These are phyloP conservation scores for Monosporozyma siamensis DNA, from an alignment of 805 yeast species.

Conservation along the genomic window DNA sequence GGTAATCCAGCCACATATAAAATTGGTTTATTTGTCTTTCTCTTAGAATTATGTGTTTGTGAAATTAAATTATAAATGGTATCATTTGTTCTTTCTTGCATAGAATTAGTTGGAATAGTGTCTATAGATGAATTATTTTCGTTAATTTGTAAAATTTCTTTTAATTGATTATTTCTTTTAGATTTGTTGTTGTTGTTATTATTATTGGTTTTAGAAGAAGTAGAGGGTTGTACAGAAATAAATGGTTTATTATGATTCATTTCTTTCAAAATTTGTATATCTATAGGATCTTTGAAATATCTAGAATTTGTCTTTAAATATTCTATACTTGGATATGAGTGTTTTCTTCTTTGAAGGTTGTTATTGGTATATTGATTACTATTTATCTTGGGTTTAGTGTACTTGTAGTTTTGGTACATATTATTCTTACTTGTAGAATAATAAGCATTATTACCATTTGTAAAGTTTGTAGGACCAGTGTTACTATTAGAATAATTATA, in stretches of 20 bases:
- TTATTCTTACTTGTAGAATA: not conserved
- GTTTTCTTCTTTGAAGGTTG: not conserved
- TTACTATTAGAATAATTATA: not conserved
- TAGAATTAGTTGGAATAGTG: no score
- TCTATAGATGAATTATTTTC: not conserved
- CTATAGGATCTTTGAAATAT: not conserved
- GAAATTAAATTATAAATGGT: not conserved
- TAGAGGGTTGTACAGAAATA: not conserved
- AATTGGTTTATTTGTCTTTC: slow-evolving; percentile 6
- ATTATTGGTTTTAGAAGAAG: not conserved
- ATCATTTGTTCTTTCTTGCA: not conserved
- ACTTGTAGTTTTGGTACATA: slow-evolving; percentile 1
- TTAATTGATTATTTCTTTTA: not conserved
- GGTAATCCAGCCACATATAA: slow-evolving; percentile 10
- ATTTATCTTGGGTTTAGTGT: not conserved
- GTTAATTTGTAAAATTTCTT: not conserved
- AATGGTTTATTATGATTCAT: slow-evolving; percentile 1
- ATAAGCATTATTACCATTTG: not conserved
- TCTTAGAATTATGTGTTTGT: not conserved
- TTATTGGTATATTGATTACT: not conserved
- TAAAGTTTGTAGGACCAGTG: not conserved
- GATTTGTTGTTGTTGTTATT: not conserved
- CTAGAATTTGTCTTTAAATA: not conserved
- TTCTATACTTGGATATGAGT: not conserved
- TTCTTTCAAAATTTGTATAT: not conserved